These are phyloP conservation scores for Cutaneotrichosporon dermatis DNA, from an alignment of 1,284 basidiomycete species.

Conservation along the genomic window DNA sequence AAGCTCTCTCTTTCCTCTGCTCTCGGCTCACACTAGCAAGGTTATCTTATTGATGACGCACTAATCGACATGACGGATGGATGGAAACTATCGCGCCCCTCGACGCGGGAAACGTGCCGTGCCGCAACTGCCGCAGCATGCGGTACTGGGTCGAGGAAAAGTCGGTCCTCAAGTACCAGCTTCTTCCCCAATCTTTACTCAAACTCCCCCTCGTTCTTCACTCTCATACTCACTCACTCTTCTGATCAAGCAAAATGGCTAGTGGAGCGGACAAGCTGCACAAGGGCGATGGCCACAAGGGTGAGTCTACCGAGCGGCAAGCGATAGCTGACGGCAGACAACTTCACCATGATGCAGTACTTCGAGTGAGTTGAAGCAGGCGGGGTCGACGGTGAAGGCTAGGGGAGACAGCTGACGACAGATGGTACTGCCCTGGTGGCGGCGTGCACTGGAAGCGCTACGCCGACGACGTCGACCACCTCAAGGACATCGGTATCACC, in stretches of 20 bases:
- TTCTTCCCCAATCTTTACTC: too few species aligned
- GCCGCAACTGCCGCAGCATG: too few species aligned
- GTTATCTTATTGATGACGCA: too few species aligned
- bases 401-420: slow-evolving; percentile 6
- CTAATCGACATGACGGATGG: too few species aligned
- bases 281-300: slow-evolving; percentile 10
- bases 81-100: too few species aligned
- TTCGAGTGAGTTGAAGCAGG: slow-evolving; percentile 32
- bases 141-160: too few species aligned
- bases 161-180: too few species aligned
- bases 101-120: too few species aligned
- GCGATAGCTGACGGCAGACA: slow-evolving; percentile 20
- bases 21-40: too few species aligned
- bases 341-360: slow-evolving; percentile 48
- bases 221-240: background rate
- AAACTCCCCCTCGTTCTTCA: too few species aligned
- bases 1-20: too few species aligned
- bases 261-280: slow-evolving; percentile 8
- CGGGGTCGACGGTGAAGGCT: background rate
- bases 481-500: slow-evolving; percentile 76
- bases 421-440: slow-evolving; percentile 39
- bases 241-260: slow-evolving; percentile 3
- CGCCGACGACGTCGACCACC: slow-evolving; percentile 61
- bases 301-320: slow-evolving; percentile 1
- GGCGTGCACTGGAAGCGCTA: slow-evolving; percentile 67